Evolutionary conservation across 75 land plant genomes (phyloP).

Genomic region (Chamaecyparis obtusa): DNA sequence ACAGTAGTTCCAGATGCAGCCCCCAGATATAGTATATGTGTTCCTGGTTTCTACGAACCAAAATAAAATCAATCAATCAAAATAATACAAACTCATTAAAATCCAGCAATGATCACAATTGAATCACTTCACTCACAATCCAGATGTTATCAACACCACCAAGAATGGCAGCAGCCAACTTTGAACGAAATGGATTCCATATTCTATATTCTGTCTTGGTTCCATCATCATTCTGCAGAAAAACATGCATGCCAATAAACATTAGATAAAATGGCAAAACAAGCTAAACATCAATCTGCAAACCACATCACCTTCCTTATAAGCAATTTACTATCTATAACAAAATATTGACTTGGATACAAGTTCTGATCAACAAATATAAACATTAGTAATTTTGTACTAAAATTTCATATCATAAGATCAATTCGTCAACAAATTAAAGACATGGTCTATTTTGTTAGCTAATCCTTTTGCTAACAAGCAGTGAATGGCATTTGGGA

Average conservation of each 20-base stretch:
- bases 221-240: constrained; percentile 73
- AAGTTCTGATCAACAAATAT: no score
- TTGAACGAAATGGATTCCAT: constrained; percentile 94
- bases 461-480: no score
- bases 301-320: no score
- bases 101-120: neutral
- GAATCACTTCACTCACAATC: constrained; percentile 59
- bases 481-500: no score
- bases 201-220: constrained; percentile 84
- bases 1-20: constrained; percentile 96
- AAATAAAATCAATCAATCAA: neutral
- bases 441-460: no score
- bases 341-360: no score
- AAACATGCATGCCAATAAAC: neutral
- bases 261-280: neutral
- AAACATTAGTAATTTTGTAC: no score
- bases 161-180: constrained; percentile 87
- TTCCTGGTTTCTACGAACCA: constrained; percentile 71
- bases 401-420: no score
- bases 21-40: constrained; percentile 83
- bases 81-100: neutral
- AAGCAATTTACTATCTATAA: no score
- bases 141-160: constrained; percentile 93
- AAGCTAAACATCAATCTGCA: neutral
- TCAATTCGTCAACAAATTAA: no score